These are phyloP conservation scores for Triticum turgidum DNA, from an alignment of 176 grass and related monocot species.

Conservation along the genomic window DNA sequence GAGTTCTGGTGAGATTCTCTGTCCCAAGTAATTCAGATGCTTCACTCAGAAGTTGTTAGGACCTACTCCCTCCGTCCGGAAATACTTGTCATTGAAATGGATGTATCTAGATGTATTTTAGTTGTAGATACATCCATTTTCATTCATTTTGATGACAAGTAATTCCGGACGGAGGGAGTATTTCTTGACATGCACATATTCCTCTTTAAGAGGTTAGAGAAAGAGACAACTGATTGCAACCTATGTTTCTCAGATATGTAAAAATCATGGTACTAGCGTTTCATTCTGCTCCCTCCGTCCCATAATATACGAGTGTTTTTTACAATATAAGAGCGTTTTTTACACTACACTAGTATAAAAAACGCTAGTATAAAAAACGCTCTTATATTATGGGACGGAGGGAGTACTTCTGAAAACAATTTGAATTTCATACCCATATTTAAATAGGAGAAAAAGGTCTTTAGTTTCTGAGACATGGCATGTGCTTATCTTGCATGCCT, in stretches of 20 bases:
- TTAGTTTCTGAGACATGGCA: conserved; percentile 26
- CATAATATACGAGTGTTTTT: too few relatives aligned
- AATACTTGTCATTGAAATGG: too few relatives aligned
- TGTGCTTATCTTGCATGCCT: conserved; percentile 41
- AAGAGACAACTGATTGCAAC: conserved; percentile 26
- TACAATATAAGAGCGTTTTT: too few relatives aligned
- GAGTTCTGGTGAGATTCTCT: conserved; percentile 39
- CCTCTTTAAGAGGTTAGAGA: conserved; percentile 8
- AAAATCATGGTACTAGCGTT: too few relatives aligned
- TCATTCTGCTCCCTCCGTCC: not conserved
- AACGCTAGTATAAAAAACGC: too few relatives aligned
- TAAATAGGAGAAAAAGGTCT: conserved; percentile 21
- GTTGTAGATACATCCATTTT: too few relatives aligned
- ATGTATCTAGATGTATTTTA: too few relatives aligned
- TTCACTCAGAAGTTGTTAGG: conserved; percentile 32
- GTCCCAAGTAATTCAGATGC: conserved; percentile 21
- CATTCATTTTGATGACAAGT: too few relatives aligned
- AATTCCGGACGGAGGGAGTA: too few relatives aligned
- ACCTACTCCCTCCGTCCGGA: not conserved
- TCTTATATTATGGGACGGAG: too few relatives aligned
- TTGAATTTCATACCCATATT: not conserved
- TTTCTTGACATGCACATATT: conserved; percentile 50
- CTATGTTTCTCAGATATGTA: not conserved
- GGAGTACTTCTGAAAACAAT: not conserved
- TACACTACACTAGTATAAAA: too few relatives aligned